Base-by-base conservation (phyloP, 805 yeast genomes). In the Limtongia smithiae region DNA sequence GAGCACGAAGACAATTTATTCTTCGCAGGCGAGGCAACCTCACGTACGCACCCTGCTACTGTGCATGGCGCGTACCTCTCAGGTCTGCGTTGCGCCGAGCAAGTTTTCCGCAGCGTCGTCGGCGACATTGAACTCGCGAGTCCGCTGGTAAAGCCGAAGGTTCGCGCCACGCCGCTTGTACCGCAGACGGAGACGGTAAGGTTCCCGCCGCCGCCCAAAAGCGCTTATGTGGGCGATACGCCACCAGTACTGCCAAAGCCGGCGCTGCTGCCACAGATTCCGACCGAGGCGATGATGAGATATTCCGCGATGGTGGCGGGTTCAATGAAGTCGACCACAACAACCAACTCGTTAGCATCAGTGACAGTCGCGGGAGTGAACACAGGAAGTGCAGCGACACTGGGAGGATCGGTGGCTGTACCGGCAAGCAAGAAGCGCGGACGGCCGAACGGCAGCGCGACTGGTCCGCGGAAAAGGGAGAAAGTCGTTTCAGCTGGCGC, bases 1-100 rank as follows among this genome's bases (percentile, higher is more conserved):
- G 65, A 69, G 2, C 40, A 43, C 18, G 64, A 62, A 34, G 59
- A 65, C 24, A 60, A 66, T 18, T 53, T 71, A 31, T 69, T 65
- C 45, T 71, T 71, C 48, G 75, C 75, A 0, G 75, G 75, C 30
- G 75, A 71, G 44, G 75, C 73, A 1, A 71, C 75, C 1, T 69
- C 71, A 25, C 60, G 74, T 4, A 48, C 64, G 11, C 65, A 64
- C 41, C 74, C 75, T 1, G 73, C 73, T 1, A 69, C 75, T 0
- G 68, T 71, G 4, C 74, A 71, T 41, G 75, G 75, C 3, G 75
- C 75, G 0, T 71, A 69, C 42, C 49, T 71, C 0, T 69, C 73
- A 11, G 75, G 75, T 1, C 54, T 71, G 31, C 54, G 74, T 7
- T 73, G 70, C 1, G 74, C 75, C 1, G 65, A 64, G 20, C 75